Base-by-base conservation (phyloP, 2,329 filamentous ascomycete species). In the Alternaria tenuissima region DNA sequence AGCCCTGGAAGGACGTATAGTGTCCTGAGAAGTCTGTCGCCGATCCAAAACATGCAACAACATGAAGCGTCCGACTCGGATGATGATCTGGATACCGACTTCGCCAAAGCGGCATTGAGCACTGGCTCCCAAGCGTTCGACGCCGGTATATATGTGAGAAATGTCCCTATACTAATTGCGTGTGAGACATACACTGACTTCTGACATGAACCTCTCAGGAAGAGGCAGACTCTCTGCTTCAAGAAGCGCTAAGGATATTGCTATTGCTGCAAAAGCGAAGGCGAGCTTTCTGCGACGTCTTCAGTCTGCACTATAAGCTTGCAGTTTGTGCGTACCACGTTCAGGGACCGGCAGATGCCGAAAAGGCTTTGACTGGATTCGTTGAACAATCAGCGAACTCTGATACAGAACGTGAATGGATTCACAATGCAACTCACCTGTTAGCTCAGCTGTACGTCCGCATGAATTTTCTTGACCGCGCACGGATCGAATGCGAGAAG, bases 301-400 rank as follows among this genome's bases (percentile, higher is more conserved):
- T 68, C 52, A 60, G 57, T 58, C 52, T 75, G 14, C 64, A 70
- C n/a, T 75, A 70, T 49, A 69, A 65, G 52, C 66, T 75, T 26
- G 70, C 68, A 38, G 62, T 73, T 43, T 74, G 70, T 51, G 55
- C 70, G 24, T 74, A 69, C 57, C 57, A 74, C 32, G 69, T 58
- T 3, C 63, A 67, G 55, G 61, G 68, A 16, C 46, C 63, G 41
- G 48, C 24, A 2, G 63, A 62, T 39, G 70, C 69, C 11, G 64
- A 72, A 62, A 58, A 59, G 47, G 67, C 68, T 42, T 66, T 75
- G 12, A 38, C 59, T 32, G 67, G 64, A 46, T 52, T 71, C 5
- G 43, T 68, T 20, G 54, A 64, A 48, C 67, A 66, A 36, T 43
- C 65, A 47, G 51, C 61, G 3, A 46, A 55, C 28, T 64, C 62